A percentile compares a stretch with the other conserved stretches of the same genome.
Evolutionary conservation across 2,329 filamentous ascomycete genomes (phyloP).

Genomic region (Neoascochyta sp.): DNA sequence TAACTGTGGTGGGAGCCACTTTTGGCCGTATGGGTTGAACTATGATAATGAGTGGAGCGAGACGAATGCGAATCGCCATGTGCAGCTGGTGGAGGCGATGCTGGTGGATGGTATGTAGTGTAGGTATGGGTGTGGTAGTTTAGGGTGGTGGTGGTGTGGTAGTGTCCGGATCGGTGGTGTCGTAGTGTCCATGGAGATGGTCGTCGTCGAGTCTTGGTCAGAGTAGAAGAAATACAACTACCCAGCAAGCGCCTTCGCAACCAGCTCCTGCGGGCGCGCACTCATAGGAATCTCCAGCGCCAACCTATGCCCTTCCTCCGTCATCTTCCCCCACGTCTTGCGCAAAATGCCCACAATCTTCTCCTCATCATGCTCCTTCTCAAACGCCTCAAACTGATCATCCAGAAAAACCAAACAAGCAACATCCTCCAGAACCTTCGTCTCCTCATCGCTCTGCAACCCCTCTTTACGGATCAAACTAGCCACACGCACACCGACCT

Average conservation of each 20-base stretch:
- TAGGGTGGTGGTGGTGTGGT: not conserved
- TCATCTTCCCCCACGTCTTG: conserved; percentile 45
- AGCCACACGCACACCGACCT: conserved; percentile 60
- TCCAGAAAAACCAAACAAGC: conserved; percentile 85
- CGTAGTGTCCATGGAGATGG: no score
- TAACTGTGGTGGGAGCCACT: conserved; percentile 30
- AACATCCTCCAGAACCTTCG: conserved; percentile 77
- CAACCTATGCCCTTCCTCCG: conserved; percentile 30
- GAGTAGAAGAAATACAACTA: conserved; percentile 6
- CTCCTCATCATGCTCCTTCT: conserved; percentile 67
- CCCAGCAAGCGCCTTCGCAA: conserved; percentile 33
- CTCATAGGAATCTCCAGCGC: conserved; percentile 36
- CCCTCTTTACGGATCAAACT: conserved; percentile 77
- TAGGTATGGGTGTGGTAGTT: not conserved
- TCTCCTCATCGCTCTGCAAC: conserved; percentile 61
- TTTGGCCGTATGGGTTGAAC: conserved; percentile 37
- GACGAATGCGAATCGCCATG: conserved; percentile 35
- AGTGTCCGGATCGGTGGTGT: no score
- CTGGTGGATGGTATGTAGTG: conserved; percentile 20
- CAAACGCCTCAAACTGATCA: conserved; percentile 80
- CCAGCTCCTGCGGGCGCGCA: conserved; percentile 25
- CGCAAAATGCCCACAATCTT: conserved; percentile 60
- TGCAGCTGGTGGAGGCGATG: conserved; percentile 33
- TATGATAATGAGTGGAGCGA: conserved; percentile 37
- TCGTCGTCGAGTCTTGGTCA: no score